Conservation (phyloP, 805 yeast genomes). For the Hagleromyces aurorensis region DNA sequence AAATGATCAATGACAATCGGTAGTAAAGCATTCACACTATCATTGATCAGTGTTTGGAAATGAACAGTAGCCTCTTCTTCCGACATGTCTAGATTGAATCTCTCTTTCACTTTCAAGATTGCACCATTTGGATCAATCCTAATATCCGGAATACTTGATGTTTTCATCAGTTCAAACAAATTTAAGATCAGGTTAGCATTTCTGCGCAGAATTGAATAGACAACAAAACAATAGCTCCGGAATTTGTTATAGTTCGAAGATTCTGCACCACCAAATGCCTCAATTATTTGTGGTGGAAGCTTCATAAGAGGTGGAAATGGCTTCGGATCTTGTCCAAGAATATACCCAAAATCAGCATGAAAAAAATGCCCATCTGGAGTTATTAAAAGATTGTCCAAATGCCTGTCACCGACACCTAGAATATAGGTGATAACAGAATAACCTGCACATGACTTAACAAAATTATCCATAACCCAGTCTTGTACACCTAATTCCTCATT, state of each 20-base stretch:
- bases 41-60: constrained; percentile 89
- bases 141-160: constrained; percentile 87
- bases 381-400: constrained; percentile 78
- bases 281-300: constrained; percentile 90
- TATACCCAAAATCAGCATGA: constrained; percentile 97
- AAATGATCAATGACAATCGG: constrained; percentile 94
- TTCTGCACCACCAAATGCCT: constrained; percentile 93
- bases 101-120: constrained; percentile 85
- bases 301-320: constrained; percentile 99
- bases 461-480: constrained; percentile 77
- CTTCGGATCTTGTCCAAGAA: constrained; percentile 93
- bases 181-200: constrained; percentile 85
- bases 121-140: constrained; percentile 78
- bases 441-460: constrained; percentile 93
- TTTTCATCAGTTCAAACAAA: constrained; percentile 87
- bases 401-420: constrained; percentile 96
- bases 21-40: constrained; percentile 84
- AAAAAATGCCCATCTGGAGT: constrained; percentile 84
- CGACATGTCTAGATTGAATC: constrained; percentile 84
- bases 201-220: constrained; percentile 82
- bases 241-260: constrained; percentile 82
- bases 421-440: constrained; percentile 93
- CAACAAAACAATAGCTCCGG: constrained; percentile 88
- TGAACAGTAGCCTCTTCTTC: constrained; percentile 95
- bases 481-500: constrained; percentile 31